Conservation (phyloP, 306 rosid genomes). For the Medicago arabica region DNA sequence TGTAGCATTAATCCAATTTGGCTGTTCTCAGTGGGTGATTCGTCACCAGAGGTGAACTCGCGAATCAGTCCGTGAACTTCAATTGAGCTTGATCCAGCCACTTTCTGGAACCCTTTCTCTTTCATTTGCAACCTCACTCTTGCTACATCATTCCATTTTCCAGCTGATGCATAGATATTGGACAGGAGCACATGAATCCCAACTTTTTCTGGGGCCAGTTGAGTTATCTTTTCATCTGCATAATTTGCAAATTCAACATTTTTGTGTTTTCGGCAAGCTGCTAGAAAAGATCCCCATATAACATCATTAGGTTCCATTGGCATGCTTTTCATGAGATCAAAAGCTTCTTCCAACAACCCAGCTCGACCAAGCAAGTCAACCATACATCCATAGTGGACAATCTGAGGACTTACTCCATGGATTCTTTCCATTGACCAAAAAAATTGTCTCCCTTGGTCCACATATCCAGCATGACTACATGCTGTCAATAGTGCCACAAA, state of each 20-base stretch:
- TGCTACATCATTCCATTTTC: conserved; percentile 81
- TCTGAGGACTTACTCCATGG: conserved; percentile 59
- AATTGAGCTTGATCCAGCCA: conserved; percentile 71
- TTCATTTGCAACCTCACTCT: conserved; percentile 77
- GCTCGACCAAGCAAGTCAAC: conserved; percentile 81
- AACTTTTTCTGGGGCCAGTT: conserved; percentile 56
- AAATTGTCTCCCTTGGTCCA: conserved; percentile 62
- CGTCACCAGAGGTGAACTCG: conserved; percentile 72
- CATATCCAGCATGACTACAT: conserved; percentile 73
- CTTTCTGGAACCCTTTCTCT: conserved; percentile 66
- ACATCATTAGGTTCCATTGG: conserved; percentile 78
- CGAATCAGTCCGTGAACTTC: conserved; percentile 67
- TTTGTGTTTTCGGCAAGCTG: conserved; percentile 74
- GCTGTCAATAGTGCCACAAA: conserved; percentile 77
- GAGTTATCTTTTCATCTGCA: conserved; percentile 60
- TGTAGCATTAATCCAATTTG: conserved; percentile 59
- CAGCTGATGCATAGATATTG: conserved; percentile 77
- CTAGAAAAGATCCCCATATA: conserved; percentile 79
- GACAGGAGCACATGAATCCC: conserved; percentile 74
- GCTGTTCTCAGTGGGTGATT: conserved; percentile 54
- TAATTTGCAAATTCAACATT: conserved; percentile 62
- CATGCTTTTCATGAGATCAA: conserved; percentile 67
- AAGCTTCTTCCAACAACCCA: conserved; percentile 70
- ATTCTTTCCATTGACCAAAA: conserved; percentile 62
- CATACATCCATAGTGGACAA: conserved; percentile 84